Base-by-base conservation (phyloP, 2,329 filamentous ascomycete genomes). In the Fusarium coffeatum region DNA sequence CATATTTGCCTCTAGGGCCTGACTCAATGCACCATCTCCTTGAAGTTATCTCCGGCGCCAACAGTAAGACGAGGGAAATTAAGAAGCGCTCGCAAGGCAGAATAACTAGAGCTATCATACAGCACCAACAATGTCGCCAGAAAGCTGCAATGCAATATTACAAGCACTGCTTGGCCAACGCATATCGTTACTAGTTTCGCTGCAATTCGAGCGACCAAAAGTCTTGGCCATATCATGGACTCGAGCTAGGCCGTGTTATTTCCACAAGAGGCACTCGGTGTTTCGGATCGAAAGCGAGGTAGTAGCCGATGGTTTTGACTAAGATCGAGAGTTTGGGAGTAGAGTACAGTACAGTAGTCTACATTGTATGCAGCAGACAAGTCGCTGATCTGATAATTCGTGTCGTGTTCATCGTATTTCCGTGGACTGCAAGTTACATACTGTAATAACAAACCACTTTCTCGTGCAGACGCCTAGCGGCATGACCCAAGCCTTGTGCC, bases 161-260 rank as follows among this genome's bases (percentile, higher is more conserved):
- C 59, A 23, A 40, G 20, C 7, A 53, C 25, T 59, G 25, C 59
- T 66, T 66, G 61, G 63, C 58, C 41, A 51, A 32, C 23, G 63
- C 49, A 27, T 18, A 71, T 68, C 67, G 43, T 43, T 68, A 20
- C 67, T 59, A 25, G 43, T 59, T 57, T 47, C 11, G 64, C 47
- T 28, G 42, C 43, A 54, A 41, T 23, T 59, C 67, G 49, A 68
- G 54, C 61, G 51, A 45, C 48, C 46, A 67, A 58, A 46, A 42
- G 54, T 47, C 67, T 71, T 69, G 66, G 67, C 62, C 50, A 45
- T 69, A 66, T 66, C 62, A 61, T 66, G 42, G 61, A 61, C 49
- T 65, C 28, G 42, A 55, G 46, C 42, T 49, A 28, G 20, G 22
- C 48, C 30, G 41, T 45, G 46, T 54, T 60, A 55, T 64, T 59